Evolutionary conservation across 164 flowering plant species (phyloP).

Genomic region (Piper longum): DNA sequence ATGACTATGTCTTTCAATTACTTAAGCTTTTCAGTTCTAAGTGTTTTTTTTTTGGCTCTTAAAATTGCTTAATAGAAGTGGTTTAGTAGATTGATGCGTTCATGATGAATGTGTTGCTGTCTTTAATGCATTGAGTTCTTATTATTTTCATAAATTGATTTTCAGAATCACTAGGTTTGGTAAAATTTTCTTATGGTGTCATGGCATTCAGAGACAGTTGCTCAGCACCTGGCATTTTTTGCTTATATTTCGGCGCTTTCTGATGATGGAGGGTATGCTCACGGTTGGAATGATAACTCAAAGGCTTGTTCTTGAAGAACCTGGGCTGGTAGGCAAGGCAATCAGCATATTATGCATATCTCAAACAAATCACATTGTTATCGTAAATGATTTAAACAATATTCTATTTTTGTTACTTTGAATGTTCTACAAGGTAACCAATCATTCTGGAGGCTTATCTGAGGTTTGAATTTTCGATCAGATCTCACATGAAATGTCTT

Average conservation of each 20-base stretch:
- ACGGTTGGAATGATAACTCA: slow-evolving; percentile 55
- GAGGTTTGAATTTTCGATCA: no score
- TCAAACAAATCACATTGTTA: no score
- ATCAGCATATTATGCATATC: not conserved
- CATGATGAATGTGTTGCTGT: no score
- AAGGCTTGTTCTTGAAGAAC: slow-evolving; percentile 74
- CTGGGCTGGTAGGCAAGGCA: slow-evolving; percentile 9
- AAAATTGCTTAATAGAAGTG: not conserved
- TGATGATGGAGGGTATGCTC: slow-evolving; percentile 52
- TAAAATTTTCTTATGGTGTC: not conserved
- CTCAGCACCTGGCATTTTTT: not conserved
- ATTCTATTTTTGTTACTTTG: no score
- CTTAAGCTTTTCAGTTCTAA: not conserved
- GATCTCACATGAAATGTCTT: no score
- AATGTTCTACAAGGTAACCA: not conserved
- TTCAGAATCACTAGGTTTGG: not conserved
- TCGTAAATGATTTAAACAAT: no score
- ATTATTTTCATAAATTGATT: no score
- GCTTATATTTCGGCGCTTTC: slow-evolving; percentile 27
- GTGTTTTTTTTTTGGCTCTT: not conserved
- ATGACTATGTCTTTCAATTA: not conserved
- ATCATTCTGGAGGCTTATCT: not conserved
- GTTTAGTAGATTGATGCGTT: not conserved
- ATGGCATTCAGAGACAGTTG: not conserved
- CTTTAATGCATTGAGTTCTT: no score